Evolutionary conservation across 2,329 filamentous ascomycete genomes (phyloP), one percentile per base, ranked within the genome.

Genomic region (Alternaria rosae): DNA sequence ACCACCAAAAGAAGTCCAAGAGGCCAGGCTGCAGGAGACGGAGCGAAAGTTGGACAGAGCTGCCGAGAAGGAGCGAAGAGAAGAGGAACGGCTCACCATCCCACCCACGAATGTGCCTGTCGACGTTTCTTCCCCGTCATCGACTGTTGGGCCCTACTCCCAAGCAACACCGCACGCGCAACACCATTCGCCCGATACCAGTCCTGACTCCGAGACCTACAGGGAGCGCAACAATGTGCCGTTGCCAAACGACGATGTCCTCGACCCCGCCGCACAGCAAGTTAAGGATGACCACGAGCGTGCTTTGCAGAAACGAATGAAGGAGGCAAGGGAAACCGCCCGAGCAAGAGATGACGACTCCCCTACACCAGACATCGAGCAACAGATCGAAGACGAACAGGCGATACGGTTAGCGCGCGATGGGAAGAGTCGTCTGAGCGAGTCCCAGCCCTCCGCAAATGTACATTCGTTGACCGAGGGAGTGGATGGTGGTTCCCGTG

Each of bases 131-230:
- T 85, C 82, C 12, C 86, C 87, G 23, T 86, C 83, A 9, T 94
- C 92, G 6, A 93, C 91, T 1, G 81, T 87, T 57, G 88, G 85
- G 30, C 86, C 89, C 2, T 89, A 90, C 70, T 93, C 91, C 44
- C 89, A 89, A 57, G 88, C 90, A 21, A 95, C 92, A 0, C 91
- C 92, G 2, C 86, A 85, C 35, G 85, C 89, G 41, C 86, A 89
- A 62, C 87, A 90, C 65, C 86, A 85, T 7, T 93, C 91, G 2
- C 88, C 91, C 1, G 89, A 91, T 68, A 93, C 91, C 2, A 93
- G 91, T 69, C 89, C 91, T 1, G 91, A 91, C 57, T 87, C 90
- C 57, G 90, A 81, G 26, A 77, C 81, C 48, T 82, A 82, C 60
- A 79, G 76, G 10, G 80, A 81, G 26, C 75, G 65, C 65, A 41